These are phyloP conservation scores for Colletotrichum musicola DNA, from an alignment of 2,329 filamentous ascomycete genomes.

Conservation along the genomic window DNA sequence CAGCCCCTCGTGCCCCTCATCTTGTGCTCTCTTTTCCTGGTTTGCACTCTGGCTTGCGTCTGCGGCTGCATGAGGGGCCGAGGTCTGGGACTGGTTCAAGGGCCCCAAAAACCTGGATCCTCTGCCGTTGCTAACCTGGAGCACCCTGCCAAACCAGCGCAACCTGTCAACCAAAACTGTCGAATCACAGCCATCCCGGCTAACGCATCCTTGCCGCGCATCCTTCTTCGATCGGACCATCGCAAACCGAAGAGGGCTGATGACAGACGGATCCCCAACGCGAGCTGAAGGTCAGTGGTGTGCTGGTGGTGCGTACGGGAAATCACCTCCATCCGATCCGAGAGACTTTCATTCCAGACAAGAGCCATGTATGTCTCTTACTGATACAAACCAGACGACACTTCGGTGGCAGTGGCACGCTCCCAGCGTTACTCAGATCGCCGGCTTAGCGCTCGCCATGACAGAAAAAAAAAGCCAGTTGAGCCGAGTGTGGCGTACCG, in stretches of 20 bases:
- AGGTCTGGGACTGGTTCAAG: conserved; percentile 9
- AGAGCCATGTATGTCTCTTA: conserved; percentile 17
- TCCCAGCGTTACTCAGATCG: conserved; percentile 9
- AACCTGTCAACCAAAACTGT: conserved; percentile 22
- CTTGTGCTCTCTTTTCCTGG: not conserved
- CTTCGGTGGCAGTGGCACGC: not conserved
- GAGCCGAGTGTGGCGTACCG: not conserved
- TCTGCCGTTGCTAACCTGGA: conserved; percentile 5
- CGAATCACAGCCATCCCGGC: conserved; percentile 31
- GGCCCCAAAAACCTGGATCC: conserved; percentile 26
- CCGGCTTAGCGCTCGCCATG: conserved; percentile 14
- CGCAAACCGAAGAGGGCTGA: conserved; percentile 18
- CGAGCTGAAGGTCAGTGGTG: not conserved
- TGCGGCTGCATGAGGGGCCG: conserved; percentile 24
- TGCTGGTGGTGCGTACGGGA: not conserved
- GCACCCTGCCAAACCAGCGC: conserved; percentile 17
- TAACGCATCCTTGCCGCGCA: conserved; percentile 32
- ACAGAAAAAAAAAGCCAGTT: conserved; percentile 1
- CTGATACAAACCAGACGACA: conserved; percentile 14
- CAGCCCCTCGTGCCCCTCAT: conserved; percentile 10
- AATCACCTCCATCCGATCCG: not conserved
- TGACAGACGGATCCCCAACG: conserved; percentile 7
- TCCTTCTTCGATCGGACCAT: conserved; percentile 33
- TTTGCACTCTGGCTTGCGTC: conserved; percentile 6
- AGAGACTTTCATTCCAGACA: not conserved